Evolutionary conservation across 257 asterid genomes (phyloP).

Genomic region (Fraxinus americana): DNA sequence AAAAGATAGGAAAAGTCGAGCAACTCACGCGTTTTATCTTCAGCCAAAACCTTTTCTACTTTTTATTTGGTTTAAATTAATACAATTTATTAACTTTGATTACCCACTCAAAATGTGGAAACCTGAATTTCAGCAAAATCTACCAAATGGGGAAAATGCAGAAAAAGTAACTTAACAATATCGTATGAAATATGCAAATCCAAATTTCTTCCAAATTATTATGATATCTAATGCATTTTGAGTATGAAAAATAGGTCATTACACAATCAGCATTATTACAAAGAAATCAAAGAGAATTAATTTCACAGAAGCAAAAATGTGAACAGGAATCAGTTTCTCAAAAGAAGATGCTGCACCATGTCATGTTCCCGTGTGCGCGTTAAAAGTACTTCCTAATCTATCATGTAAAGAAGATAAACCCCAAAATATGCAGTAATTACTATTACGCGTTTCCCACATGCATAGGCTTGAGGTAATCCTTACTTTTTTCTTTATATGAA

Average conservation of each 20-base stretch:
- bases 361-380: conserved; percentile 26
- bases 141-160: conserved; percentile 14
- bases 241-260: conserved; percentile 9
- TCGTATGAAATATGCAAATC: neutral
- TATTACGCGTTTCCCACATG: conserved; percentile 30
- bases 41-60: conserved; percentile 11
- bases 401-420: conserved; percentile 22
- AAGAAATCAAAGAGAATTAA: conserved; percentile 11
- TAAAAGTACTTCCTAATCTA: conserved; percentile 20
- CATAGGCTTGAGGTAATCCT: conserved; percentile 22
- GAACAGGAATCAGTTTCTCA: conserved; percentile 28
- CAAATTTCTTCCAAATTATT: conserved; percentile 4
- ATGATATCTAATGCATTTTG: conserved; percentile 12
- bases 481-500: conserved; percentile 19
- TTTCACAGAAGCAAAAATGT: conserved; percentile 27
- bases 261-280: conserved; percentile 16
- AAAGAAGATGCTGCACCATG: conserved; percentile 23
- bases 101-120: conserved; percentile 17
- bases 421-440: conserved; percentile 21
- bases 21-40: conserved; percentile 20
- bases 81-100: neutral
- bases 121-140: conserved; percentile 10
- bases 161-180: conserved; percentile 1
- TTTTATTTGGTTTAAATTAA: neutral
- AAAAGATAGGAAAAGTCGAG: conserved; percentile 17